Conservation (phyloP, 2,329 filamentous ascomycete species). For the Trichoderma sp. region DNA sequence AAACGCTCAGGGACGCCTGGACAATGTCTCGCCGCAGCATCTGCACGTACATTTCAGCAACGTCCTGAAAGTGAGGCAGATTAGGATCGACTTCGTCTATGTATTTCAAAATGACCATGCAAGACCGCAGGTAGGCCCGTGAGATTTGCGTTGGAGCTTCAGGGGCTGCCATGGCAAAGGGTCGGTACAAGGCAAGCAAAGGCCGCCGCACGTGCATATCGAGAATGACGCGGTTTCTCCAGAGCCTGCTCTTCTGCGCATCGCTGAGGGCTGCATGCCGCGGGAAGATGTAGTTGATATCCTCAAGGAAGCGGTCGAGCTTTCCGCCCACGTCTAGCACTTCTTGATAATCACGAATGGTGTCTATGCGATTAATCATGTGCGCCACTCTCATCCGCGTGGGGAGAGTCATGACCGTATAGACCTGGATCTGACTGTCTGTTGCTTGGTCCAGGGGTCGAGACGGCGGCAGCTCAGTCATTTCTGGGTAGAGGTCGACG, state of each 20-base stretch:
- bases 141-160: conserved; percentile 52
- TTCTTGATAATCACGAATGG: conserved; percentile 51
- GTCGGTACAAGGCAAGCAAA: conserved; percentile 52
- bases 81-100: conserved; percentile 53
- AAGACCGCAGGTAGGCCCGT: conserved; percentile 52
- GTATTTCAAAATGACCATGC: conserved; percentile 55
- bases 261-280: conserved; percentile 43
- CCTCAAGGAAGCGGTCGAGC: conserved; percentile 53
- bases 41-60: conserved; percentile 53
- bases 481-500: conserved; percentile 46
- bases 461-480: conserved; percentile 48
- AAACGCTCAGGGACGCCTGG: conserved; percentile 55
- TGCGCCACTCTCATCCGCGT: conserved; percentile 50
- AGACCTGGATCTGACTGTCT: conserved; percentile 54
- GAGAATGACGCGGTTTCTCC: conserved; percentile 50
- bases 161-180: conserved; percentile 51
- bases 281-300: conserved; percentile 53
- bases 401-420: conserved; percentile 50
- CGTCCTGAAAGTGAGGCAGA: conserved; percentile 45
- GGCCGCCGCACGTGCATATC: conserved; percentile 56
- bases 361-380: conserved; percentile 52
- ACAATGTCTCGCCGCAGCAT: conserved; percentile 54
- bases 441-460: conserved; percentile 53
- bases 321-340: conserved; percentile 54
- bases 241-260: conserved; percentile 48